Conservation (phyloP, 495 filamentous ascomycete genomes). For the Lineolata rhizophorae region DNA sequence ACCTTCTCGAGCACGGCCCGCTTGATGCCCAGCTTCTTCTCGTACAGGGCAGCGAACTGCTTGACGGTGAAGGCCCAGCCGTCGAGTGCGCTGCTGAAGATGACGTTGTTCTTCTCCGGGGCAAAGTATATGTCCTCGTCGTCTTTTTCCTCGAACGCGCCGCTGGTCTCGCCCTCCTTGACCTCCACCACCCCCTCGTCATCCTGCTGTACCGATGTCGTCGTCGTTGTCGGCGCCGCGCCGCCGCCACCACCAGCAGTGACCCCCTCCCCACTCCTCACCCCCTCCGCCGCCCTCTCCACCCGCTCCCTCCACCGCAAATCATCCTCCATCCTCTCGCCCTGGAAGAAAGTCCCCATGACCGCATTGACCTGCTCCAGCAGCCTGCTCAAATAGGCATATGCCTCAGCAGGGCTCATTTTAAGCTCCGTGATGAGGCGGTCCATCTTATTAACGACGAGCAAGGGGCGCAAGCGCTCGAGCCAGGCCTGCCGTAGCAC, state of each 20-base stretch:
- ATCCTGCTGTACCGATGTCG: slow-evolving; percentile 27
- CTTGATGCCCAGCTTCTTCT: slow-evolving; percentile 94
- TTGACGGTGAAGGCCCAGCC: slow-evolving; percentile 95
- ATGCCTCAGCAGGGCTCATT: slow-evolving; percentile 78
- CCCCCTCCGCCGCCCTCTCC: slow-evolving; percentile 33
- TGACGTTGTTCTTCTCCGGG: slow-evolving; percentile 95
- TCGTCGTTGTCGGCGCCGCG: slow-evolving; percentile 20
- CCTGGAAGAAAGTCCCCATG: slow-evolving; percentile 92
- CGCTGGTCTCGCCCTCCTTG: slow-evolving; percentile 12
- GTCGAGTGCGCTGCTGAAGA: slow-evolving; percentile 92
- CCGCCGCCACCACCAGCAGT: too few species aligned
- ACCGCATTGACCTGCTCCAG: slow-evolving; percentile 94
- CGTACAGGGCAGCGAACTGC: slow-evolving; percentile 84
- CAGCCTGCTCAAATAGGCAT: slow-evolving; percentile 69
- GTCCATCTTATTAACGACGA: slow-evolving; percentile 98
- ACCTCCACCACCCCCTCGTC: slow-evolving; percentile 22
- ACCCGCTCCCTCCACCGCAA: slow-evolving; percentile 86
- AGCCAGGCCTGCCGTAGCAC: slow-evolving; percentile 90
- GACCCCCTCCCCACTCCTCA: too few species aligned
- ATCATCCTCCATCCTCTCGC: slow-evolving; percentile 97
- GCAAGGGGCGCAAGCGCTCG: slow-evolving; percentile 80
- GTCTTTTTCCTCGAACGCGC: slow-evolving; percentile 64
- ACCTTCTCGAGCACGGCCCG: slow-evolving; percentile 79
- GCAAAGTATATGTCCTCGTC: slow-evolving; percentile 98
- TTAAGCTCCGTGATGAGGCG: slow-evolving; percentile 78